phyloP scores from a whole-genome alignment of 2,329 filamentous ascomycete species.

The Dothideomycetes sp. region DNA sequence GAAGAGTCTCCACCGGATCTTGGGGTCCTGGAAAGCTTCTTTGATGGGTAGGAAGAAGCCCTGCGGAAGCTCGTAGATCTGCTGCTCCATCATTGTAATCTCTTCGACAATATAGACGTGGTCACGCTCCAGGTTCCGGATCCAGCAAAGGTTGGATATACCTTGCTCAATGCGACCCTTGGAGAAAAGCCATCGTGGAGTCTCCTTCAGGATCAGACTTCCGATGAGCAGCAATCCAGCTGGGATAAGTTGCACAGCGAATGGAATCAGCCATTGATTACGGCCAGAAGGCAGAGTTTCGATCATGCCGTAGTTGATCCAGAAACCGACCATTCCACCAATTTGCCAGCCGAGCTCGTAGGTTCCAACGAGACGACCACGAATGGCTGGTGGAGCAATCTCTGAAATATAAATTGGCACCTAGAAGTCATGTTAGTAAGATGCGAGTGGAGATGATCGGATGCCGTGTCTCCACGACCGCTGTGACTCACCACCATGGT shows the following conservation, averaged over 20 bases:
- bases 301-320: constrained; percentile 37
- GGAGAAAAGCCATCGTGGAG: constrained; percentile 32
- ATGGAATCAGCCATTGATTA: constrained; percentile 37
- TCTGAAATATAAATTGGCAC: constrained; percentile 50
- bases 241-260: constrained; percentile 57
- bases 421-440: not conserved
- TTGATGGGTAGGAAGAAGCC: constrained; percentile 11
- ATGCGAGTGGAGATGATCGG: not conserved
- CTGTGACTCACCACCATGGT: constrained; percentile 35
- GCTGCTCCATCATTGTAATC: constrained; percentile 57
- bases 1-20: constrained; percentile 12
- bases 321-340: constrained; percentile 39
- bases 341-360: constrained; percentile 49
- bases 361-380: constrained; percentile 46
- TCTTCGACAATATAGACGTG: constrained; percentile 68
- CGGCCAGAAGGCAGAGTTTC: constrained; percentile 31
- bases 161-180: constrained; percentile 31
- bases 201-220: constrained; percentile 32
- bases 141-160: constrained; percentile 44
- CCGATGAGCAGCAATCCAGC: constrained; percentile 45
- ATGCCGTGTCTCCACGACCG: not conserved
- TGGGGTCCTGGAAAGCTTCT: constrained; percentile 10
- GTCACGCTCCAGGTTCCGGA: constrained; percentile 45
- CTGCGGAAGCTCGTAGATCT: constrained; percentile 42
- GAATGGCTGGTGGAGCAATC: constrained; percentile 45